phyloP scores from a whole-genome alignment of 306 rosid genomes.

The Vigna angularis region DNA sequence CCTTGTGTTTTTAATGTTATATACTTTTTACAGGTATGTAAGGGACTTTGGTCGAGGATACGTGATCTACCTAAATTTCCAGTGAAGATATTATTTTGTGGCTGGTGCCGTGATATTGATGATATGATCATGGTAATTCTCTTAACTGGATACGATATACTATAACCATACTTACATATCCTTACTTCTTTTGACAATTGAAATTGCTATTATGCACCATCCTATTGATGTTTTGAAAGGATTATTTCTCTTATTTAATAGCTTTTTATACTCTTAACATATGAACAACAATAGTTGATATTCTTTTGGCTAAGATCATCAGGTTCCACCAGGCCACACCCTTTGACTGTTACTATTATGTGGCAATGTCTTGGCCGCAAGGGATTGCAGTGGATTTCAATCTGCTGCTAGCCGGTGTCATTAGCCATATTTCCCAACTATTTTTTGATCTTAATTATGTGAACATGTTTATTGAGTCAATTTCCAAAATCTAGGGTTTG shows the following conservation, averaged over 20 bases:
- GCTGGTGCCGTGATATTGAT: constrained; percentile 99
- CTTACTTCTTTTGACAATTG: constrained; percentile 8
- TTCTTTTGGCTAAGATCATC: not conserved
- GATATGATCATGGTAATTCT: constrained; percentile 94
- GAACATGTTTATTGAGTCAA: not conserved
- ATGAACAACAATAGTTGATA: not conserved
- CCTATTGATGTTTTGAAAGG: constrained; percentile 19
- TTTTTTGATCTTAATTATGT: not conserved
- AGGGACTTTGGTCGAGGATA: constrained; percentile 59
- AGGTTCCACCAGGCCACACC: not conserved
- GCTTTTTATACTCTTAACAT: not conserved
- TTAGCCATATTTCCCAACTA: not conserved
- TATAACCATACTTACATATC: constrained; percentile 22
- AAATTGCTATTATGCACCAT: constrained; percentile 1
- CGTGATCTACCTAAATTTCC: constrained; percentile 90
- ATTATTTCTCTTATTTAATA: constrained; percentile 1
- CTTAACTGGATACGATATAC: constrained; percentile 4
- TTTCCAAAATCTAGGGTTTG: not conserved
- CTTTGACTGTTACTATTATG: not conserved
- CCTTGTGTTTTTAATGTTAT: constrained; percentile 34
- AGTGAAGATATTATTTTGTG: constrained; percentile 92
- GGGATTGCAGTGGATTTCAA: not conserved
- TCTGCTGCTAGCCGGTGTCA: not conserved
- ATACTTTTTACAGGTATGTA: constrained; percentile 60
- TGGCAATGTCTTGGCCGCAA: not conserved